Conservation (phyloP, 768 basidiomycete genomes). For the Sarcodon aspratus region DNA sequence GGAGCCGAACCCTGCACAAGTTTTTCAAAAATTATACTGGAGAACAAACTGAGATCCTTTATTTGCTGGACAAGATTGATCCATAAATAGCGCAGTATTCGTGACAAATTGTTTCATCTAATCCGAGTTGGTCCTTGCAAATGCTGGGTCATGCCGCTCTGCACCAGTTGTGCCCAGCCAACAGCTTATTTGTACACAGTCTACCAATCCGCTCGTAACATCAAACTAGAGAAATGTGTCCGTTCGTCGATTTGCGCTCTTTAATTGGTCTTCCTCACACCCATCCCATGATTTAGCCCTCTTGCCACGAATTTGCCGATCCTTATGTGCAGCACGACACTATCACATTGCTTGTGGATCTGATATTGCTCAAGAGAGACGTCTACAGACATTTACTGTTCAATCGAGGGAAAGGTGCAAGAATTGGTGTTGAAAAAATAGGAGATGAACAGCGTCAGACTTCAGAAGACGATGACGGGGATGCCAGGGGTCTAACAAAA, state of each 20-base stretch:
- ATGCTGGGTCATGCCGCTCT: slow-evolving; percentile 53
- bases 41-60: too few relatives aligned
- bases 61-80: too few relatives aligned
- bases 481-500: slow-evolving; percentile 1
- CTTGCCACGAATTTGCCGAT: slow-evolving; percentile 63
- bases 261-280: neutral
- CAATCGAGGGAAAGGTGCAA: slow-evolving; percentile 62
- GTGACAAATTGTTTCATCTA: too few relatives aligned
- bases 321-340: slow-evolving; percentile 82
- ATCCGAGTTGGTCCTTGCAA: too few relatives aligned
- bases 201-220: slow-evolving; percentile 68
- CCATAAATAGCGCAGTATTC: too few relatives aligned
- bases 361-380: slow-evolving; percentile 71
- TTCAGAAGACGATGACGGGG: neutral
- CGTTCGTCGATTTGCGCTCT: slow-evolving; percentile 17
- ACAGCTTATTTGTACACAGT: slow-evolving; percentile 67
- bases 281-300: slow-evolving; percentile 24
- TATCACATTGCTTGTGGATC: slow-evolving; percentile 62
- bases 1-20: too few relatives aligned
- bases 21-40: too few relatives aligned
- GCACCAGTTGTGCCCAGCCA: slow-evolving; percentile 62
- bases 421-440: slow-evolving; percentile 16
- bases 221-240: slow-evolving; percentile 79
- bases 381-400: slow-evolving; percentile 78
- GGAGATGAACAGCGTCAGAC: slow-evolving; percentile 5